phyloP scores from a whole-genome alignment of 208 protist genomes.

The Leishmania gerbilli region DNA sequence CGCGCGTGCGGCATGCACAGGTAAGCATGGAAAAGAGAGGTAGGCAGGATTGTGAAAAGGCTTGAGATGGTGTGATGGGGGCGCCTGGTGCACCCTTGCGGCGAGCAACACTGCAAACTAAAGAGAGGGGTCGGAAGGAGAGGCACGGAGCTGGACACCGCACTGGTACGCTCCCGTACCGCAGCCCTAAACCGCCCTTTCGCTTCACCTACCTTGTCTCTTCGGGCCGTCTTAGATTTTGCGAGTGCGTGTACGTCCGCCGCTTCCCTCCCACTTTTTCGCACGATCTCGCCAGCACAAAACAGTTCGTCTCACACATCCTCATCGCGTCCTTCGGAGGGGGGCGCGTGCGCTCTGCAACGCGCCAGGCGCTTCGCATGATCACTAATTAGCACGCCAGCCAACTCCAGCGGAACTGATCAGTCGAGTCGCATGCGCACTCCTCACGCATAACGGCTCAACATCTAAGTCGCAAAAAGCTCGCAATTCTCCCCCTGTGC shows the following conservation, averaged over 20 bases:
- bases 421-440: neutral
- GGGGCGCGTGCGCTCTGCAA: neutral
- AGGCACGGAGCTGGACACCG: neutral
- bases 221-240: neutral
- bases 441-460: neutral
- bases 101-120: neutral
- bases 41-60: too few species aligned
- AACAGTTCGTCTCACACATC: neutral
- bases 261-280: too few species aligned
- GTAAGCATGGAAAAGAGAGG: neutral
- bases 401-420: neutral
- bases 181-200: neutral
- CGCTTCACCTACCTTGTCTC: too few species aligned
- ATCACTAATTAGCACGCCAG: neutral
- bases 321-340: neutral
- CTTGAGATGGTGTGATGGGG: neutral
- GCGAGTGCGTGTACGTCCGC: neutral
- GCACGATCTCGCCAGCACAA: neutral
- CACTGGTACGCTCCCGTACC: neutral
- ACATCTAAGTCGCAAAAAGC: neutral
- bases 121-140: neutral
- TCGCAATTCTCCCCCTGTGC: neutral
- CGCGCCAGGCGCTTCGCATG: neutral
- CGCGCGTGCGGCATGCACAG: neutral
- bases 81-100: neutral